These are phyloP conservation scores for Eimeria falciformis DNA, from an alignment of 169 alveolate genomes.

Conservation along the genomic window DNA sequence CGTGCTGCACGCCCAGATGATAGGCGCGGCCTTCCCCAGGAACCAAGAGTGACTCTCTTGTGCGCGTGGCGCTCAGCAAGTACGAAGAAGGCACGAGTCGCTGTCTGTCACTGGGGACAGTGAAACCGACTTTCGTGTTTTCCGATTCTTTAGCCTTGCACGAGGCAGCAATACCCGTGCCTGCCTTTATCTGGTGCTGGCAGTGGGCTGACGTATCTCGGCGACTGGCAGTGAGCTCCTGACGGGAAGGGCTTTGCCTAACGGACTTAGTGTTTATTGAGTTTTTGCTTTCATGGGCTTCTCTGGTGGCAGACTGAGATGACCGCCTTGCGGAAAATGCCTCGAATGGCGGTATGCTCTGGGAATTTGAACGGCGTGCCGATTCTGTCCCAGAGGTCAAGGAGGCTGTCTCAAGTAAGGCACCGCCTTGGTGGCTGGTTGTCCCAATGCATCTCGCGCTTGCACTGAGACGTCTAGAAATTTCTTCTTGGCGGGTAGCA, in stretches of 20 bases:
- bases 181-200: neutral
- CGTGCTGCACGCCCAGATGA: constrained; percentile 76
- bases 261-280: neutral
- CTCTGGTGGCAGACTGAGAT: neutral
- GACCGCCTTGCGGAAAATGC: neutral
- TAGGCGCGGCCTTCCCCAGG: constrained; percentile 79
- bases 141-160: neutral
- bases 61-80: constrained; percentile 59
- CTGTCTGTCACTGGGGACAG: constrained; percentile 23
- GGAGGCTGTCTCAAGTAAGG: neutral
- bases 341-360: neutral
- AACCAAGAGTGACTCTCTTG: constrained; percentile 72
- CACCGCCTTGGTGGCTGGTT: neutral
- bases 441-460: neutral
- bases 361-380: neutral
- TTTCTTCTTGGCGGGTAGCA: neutral
- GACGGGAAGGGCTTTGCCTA: neutral
- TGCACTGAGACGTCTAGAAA: neutral
- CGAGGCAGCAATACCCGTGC: neutral
- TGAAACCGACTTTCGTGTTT: neutral
- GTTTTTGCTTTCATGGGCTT: neutral
- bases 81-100: constrained; percentile 22
- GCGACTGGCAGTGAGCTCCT: constrained; percentile 2
- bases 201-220: constrained; percentile 24
- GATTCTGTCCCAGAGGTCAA: neutral